Conservation (phyloP, 768 basidiomycete genomes). For the Amanita exitialis region DNA sequence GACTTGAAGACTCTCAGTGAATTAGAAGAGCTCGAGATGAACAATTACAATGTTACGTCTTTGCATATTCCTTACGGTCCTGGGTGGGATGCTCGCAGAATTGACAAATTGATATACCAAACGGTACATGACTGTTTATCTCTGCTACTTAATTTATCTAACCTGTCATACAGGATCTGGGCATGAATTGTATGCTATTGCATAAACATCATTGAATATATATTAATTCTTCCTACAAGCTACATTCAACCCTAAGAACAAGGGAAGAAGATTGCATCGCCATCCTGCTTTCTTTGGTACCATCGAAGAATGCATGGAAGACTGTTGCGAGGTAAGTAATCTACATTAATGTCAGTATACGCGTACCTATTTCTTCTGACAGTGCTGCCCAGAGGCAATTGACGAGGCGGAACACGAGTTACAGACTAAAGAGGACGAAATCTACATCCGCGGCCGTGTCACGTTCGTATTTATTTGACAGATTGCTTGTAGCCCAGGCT, state of each 20-base stretch:
- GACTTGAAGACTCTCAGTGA: slow-evolving; percentile 39
- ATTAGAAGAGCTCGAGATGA: slow-evolving; percentile 40
- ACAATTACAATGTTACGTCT: slow-evolving; percentile 43
- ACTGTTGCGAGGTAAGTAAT: slow-evolving; percentile 45
- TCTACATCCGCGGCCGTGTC: slow-evolving; percentile 43
- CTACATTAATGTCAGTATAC: neutral
- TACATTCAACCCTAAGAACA: slow-evolving; percentile 7
- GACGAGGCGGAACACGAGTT: slow-evolving; percentile 44
- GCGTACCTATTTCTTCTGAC: neutral
- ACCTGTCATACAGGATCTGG: slow-evolving; percentile 1
- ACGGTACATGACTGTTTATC: slow-evolving; percentile 27
- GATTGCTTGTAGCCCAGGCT: neutral
- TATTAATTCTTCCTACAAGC: neutral
- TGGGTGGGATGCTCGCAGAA: slow-evolving; percentile 44
- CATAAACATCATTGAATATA: neutral
- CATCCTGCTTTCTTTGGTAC: slow-evolving; percentile 4
- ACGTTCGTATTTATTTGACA: slow-evolving; percentile 22
- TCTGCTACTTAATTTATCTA: neutral
- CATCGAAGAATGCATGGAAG: slow-evolving; percentile 27
- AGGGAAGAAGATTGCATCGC: slow-evolving; percentile 1
- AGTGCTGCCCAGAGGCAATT: slow-evolving; percentile 47
- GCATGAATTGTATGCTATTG: slow-evolving; percentile 3
- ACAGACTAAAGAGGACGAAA: slow-evolving; percentile 41
- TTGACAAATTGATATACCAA: slow-evolving; percentile 47
- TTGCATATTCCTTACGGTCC: slow-evolving; percentile 55